Evolutionary conservation across 2,329 filamentous ascomycete species (phyloP).

Genomic region (Calonectria pteridis): DNA sequence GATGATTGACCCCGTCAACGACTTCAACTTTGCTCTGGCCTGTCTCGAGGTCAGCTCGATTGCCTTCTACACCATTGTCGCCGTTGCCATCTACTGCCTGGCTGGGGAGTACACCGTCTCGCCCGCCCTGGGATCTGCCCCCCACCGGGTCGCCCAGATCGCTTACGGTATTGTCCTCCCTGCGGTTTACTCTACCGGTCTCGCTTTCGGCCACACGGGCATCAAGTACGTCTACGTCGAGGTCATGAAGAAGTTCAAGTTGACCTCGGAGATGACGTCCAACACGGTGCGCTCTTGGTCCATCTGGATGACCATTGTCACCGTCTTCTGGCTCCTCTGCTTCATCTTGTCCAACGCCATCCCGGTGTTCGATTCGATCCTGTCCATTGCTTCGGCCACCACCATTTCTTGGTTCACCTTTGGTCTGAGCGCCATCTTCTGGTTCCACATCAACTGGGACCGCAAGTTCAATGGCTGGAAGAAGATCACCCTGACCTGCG

Average conservation of each 20-base stretch:
- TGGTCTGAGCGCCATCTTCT: slow-evolving; percentile 51
- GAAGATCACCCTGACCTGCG: slow-evolving; percentile 45
- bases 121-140: slow-evolving; percentile 43
- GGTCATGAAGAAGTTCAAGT: slow-evolving; percentile 49
- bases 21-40: slow-evolving; percentile 47
- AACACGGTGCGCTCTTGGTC: slow-evolving; percentile 50
- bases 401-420: slow-evolving; percentile 54
- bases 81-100: slow-evolving; percentile 45
- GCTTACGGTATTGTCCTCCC: slow-evolving; percentile 50
- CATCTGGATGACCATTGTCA: slow-evolving; percentile 51
- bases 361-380: slow-evolving; percentile 54
- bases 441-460: slow-evolving; percentile 53
- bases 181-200: slow-evolving; percentile 47
- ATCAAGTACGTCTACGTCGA: slow-evolving; percentile 52
- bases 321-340: slow-evolving; percentile 50
- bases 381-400: slow-evolving; percentile 52
- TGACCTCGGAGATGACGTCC: slow-evolving; percentile 48
- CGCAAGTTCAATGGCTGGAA: slow-evolving; percentile 44
- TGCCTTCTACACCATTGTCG: slow-evolving; percentile 41
- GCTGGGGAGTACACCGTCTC: slow-evolving; percentile 45
- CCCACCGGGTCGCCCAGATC: slow-evolving; percentile 40
- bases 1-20: slow-evolving; percentile 50
- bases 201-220: slow-evolving; percentile 50
- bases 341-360: slow-evolving; percentile 54
- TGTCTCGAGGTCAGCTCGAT: slow-evolving; percentile 43